A percentile compares a stretch with the other conserved stretches of the same genome.
Evolutionary conservation across 2,329 filamentous ascomycete genomes (phyloP).

Genomic region (Exophiala sp.): DNA sequence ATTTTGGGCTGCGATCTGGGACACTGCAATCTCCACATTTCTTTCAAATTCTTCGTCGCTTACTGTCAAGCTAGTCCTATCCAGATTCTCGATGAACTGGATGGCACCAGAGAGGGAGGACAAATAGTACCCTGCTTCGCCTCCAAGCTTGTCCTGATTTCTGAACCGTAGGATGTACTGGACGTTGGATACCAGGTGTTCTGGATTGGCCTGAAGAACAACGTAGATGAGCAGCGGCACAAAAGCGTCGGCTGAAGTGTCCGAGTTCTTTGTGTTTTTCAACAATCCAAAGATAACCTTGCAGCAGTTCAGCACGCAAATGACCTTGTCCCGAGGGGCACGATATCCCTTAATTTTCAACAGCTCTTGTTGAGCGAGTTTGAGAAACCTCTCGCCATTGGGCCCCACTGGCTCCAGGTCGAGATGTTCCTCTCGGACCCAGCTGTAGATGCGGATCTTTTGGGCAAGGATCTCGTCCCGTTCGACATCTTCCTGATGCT

Average conservation of each 20-base stretch:
- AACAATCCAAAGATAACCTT: constrained; percentile 97
- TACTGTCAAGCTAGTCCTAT: constrained; percentile 87
- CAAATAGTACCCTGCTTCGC: constrained; percentile 97
- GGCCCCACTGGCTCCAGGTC: constrained; percentile 82
- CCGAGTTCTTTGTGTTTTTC: constrained; percentile 76
- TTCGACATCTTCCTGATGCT: constrained; percentile 97
- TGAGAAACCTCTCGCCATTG: constrained; percentile 80
- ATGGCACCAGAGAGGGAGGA: constrained; percentile 83
- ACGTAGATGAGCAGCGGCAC: constrained; percentile 94
- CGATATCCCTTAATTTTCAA: constrained; percentile 95
- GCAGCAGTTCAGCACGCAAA: constrained; percentile 96
- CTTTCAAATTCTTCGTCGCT: constrained; percentile 91
- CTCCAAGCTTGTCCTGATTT: constrained; percentile 92
- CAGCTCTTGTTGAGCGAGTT: constrained; percentile 86
- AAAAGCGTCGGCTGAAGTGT: constrained; percentile 94
- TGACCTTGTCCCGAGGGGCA: constrained; percentile 96
- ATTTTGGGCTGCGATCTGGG: constrained; percentile 88
- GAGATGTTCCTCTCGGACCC: constrained; percentile 87
- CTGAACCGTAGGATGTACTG: constrained; percentile 96
- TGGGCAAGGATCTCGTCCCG: constrained; percentile 92
- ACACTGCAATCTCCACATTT: constrained; percentile 94
- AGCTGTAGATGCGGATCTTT: constrained; percentile 94
- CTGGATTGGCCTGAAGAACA: constrained; percentile 86
- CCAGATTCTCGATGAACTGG: constrained; percentile 93
- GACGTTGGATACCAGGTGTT: constrained; percentile 92